A percentile compares a stretch with the other conserved stretches of the same genome.
Evolutionary conservation across 495 filamentous ascomycete species (phyloP).

Genomic region (Penicillium tannophilum): DNA sequence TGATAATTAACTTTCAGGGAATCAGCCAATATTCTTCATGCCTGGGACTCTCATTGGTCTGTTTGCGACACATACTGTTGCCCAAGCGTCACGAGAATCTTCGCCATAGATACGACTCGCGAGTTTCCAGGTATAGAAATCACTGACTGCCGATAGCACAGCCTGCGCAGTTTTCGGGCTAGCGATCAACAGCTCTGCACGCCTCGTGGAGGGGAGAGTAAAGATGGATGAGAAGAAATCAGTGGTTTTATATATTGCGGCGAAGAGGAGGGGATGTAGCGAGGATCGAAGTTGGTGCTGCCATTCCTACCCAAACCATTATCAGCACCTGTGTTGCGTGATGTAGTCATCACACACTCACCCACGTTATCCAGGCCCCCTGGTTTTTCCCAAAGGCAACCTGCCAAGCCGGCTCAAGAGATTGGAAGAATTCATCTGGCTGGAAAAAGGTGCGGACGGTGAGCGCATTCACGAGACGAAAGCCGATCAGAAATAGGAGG

Average conservation of each 20-base stretch:
- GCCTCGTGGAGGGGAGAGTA: conserved; percentile 47
- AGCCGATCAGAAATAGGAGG: conserved; percentile 65
- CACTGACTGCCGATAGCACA: conserved; percentile 72
- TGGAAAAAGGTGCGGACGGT: conserved; percentile 93
- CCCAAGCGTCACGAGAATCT: conserved; percentile 63
- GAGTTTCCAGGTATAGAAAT: conserved; percentile 89
- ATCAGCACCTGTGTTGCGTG: not conserved
- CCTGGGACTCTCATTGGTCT: not conserved
- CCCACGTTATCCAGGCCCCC: conserved; percentile 96
- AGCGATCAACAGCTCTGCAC: conserved; percentile 65
- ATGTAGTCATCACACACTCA: conserved; percentile 41
- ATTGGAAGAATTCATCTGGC: conserved; percentile 98
- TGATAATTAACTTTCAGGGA: conserved; percentile 55
- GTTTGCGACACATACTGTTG: conserved; percentile 57
- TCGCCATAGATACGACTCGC: conserved; percentile 71
- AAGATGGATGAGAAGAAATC: conserved; percentile 54
- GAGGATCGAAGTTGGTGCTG: conserved; percentile 85
- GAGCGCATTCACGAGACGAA: conserved; percentile 86
- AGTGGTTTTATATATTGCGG: conserved; percentile 67
- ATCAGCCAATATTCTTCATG: not conserved
- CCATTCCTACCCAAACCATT: conserved; percentile 74
- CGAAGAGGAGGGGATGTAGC: conserved; percentile 86
- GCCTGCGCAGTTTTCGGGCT: conserved; percentile 79
- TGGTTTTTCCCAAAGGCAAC: conserved; percentile 76
- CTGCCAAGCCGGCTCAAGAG: conserved; percentile 92